phyloP scores from a whole-genome alignment of 306 rosid genomes.

The Vigna radiata region DNA sequence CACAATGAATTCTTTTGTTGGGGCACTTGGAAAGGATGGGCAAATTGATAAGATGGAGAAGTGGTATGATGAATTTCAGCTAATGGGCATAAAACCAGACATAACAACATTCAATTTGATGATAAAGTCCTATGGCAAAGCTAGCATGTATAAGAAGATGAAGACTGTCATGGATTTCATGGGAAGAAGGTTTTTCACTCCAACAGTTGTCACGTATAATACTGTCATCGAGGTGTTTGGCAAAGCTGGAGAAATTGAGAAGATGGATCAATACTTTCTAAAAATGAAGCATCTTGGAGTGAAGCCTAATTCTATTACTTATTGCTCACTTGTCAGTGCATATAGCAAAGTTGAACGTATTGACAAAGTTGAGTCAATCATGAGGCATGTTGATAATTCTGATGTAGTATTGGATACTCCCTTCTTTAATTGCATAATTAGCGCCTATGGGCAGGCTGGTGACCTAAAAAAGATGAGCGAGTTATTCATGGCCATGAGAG shows the following conservation, averaged over 20 bases:
- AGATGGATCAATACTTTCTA: slow-evolving; percentile 71
- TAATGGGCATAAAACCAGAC: slow-evolving; percentile 82
- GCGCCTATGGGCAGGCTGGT: slow-evolving; percentile 75
- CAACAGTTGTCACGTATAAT: slow-evolving; percentile 76
- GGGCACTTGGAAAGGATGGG: slow-evolving; percentile 72
- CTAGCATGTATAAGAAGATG: slow-evolving; percentile 74
- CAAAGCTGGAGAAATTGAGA: slow-evolving; percentile 68
- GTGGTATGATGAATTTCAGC: slow-evolving; percentile 89
- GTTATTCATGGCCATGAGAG: slow-evolving; percentile 74
- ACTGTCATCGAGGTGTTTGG: slow-evolving; percentile 85
- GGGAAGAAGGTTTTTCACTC: slow-evolving; percentile 73
- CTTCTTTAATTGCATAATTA: slow-evolving; percentile 77
- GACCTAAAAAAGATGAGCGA: slow-evolving; percentile 68
- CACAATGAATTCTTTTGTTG: slow-evolving; percentile 75
- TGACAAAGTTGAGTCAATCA: slow-evolving; percentile 71
- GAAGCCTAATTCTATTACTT: slow-evolving; percentile 85
- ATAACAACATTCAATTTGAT: slow-evolving; percentile 79
- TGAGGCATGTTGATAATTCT: slow-evolving; percentile 82
- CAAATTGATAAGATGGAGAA: slow-evolving; percentile 84
- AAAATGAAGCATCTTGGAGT: slow-evolving; percentile 84
- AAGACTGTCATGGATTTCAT: slow-evolving; percentile 71
- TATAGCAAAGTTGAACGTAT: slow-evolving; percentile 67
- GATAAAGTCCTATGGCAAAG: slow-evolving; percentile 86
- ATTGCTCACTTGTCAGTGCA: slow-evolving; percentile 83
- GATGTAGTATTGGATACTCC: slow-evolving; percentile 83